These are phyloP conservation scores for Cryptococcus maquisensis DNA, from an alignment of 1,284 basidiomycete species.

Conservation along the genomic window DNA sequence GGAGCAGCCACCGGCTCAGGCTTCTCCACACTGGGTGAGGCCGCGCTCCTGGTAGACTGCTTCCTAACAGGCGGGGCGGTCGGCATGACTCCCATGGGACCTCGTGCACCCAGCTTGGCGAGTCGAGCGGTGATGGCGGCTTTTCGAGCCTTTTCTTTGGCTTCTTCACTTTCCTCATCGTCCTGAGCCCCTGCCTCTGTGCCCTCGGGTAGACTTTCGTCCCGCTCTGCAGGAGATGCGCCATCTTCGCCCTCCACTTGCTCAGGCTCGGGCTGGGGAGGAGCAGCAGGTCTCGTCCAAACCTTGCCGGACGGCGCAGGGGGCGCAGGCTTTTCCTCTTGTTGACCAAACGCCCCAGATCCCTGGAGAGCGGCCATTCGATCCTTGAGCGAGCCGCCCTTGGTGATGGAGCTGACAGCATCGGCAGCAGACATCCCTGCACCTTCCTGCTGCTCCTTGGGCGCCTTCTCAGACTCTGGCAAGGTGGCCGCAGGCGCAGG, in stretches of 20 bases:
- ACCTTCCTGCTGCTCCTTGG: slow-evolving; percentile 22
- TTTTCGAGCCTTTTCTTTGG: slow-evolving; percentile 46
- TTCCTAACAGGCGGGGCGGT: slow-evolving; percentile 19
- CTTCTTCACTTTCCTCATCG: slow-evolving; percentile 44
- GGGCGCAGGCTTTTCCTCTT: slow-evolving; percentile 52
- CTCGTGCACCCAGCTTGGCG: slow-evolving; percentile 51
- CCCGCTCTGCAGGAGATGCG: neutral
- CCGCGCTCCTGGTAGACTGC: slow-evolving; percentile 22
- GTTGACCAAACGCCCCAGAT: slow-evolving; percentile 62
- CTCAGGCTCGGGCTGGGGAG: neutral
- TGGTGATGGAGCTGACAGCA: slow-evolving; percentile 70
- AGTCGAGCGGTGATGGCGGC: slow-evolving; percentile 52
- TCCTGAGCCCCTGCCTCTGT: neutral
- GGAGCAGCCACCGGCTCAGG: neutral
- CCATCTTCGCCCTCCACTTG: neutral
- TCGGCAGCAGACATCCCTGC: slow-evolving; percentile 70
- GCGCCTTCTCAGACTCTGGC: slow-evolving; percentile 3
- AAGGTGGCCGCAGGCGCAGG: slow-evolving; percentile 18
- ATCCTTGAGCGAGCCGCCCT: slow-evolving; percentile 70
- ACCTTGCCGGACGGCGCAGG: slow-evolving; percentile 62
- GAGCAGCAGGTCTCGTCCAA: slow-evolving; percentile 60
- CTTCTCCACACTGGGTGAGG: slow-evolving; percentile 16
- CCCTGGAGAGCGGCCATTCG: slow-evolving; percentile 87
- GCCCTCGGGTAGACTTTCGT: neutral
- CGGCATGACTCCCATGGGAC: slow-evolving; percentile 46